Conservation (phyloP, 768 basidiomycete species). For the Suillus paluster region DNA sequence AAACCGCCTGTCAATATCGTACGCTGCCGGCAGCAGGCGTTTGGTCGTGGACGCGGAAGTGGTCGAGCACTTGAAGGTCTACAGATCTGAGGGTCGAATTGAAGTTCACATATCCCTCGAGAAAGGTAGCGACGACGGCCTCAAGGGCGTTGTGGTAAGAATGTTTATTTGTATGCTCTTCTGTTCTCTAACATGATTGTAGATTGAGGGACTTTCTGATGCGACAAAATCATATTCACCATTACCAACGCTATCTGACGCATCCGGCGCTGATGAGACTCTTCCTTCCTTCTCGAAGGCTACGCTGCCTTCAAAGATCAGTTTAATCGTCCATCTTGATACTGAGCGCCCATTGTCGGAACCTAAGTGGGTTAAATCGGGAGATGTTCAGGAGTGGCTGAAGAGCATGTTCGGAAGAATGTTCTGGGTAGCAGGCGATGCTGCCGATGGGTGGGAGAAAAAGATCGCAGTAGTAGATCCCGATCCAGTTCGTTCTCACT, state of each 20-base stretch:
- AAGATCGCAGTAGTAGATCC: constrained; percentile 93
- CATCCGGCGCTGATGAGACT: constrained; percentile 57
- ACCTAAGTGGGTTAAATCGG: constrained; percentile 96
- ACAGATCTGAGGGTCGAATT: constrained; percentile 81
- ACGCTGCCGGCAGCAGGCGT: constrained; percentile 85
- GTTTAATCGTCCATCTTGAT: constrained; percentile 82
- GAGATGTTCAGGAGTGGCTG: constrained; percentile 93
- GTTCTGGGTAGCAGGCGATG: constrained; percentile 85
- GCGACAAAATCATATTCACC: constrained; percentile 71
- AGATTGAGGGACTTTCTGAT: constrained; percentile 81
- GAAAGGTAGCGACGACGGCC: constrained; percentile 55
- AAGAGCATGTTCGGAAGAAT: constrained; percentile 85
- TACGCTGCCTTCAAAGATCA: constrained; percentile 55
- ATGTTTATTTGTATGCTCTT: constrained; percentile 11
- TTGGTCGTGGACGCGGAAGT: constrained; percentile 89
- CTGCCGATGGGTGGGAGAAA: constrained; percentile 91
- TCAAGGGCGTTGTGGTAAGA: constrained; percentile 79
- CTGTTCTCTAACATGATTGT: constrained; percentile 16
- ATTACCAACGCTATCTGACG: constrained; percentile 49
- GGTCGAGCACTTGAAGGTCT: constrained; percentile 81
- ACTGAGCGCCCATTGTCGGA: constrained; percentile 88
- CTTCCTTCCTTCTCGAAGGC: constrained; percentile 75
- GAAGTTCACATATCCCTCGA: constrained; percentile 74
- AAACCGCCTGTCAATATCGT: constrained; percentile 92
- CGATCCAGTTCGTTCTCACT: constrained; percentile 74